Base-by-base conservation (phyloP, 2,329 filamentous ascomycete genomes). In the Alternaria ventricosa region DNA sequence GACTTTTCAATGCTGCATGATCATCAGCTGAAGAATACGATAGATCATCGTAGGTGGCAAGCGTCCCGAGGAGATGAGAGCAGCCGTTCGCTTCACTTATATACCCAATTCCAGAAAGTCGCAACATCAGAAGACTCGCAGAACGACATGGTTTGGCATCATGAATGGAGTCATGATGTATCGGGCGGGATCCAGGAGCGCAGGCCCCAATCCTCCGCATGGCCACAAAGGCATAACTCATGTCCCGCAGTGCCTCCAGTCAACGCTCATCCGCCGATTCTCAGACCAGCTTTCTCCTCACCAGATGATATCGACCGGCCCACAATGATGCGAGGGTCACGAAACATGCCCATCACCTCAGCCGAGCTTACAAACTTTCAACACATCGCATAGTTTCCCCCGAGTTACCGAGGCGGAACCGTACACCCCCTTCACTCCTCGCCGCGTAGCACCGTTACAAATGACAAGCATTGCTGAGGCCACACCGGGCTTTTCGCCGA, bases 161-260 rank as follows among this genome's bases (percentile, higher is more conserved):
- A 53, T 6, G 13, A 20, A 4, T 53, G 49, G 28, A 10, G 8
- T 20, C 8, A n/a, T 6, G 27, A 13, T 23, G 25, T 7, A 20
- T 15, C 13, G 2, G 27, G 9, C 3, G 25, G 1, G 4, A 18
- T 4, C 7, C 33, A 54, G 10, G 18, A 20, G 13, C 36, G 45
- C 23, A 41, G n/a, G 10, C 3, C 13, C 33, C 12, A 33, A 54
- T 20, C 23, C 43, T 18, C 36, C 25, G 18, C 25, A 23, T 28
- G 46, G 30, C 64, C 65, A 41, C 55, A 60, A 27, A 60, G 64
- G 59, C 65, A 70, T 27, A 68, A 65, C 22, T 71, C 70, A 9
- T 75, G 70, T 64, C 73, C 72, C 8, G 67, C 61, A 36, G 62
- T 67, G 22, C 64, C 70, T 36, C 61, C 67, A 11, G 12, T 54